phyloP scores from a whole-genome alignment of 1,139 yeast species.

The Pichia norvegensis region DNA sequence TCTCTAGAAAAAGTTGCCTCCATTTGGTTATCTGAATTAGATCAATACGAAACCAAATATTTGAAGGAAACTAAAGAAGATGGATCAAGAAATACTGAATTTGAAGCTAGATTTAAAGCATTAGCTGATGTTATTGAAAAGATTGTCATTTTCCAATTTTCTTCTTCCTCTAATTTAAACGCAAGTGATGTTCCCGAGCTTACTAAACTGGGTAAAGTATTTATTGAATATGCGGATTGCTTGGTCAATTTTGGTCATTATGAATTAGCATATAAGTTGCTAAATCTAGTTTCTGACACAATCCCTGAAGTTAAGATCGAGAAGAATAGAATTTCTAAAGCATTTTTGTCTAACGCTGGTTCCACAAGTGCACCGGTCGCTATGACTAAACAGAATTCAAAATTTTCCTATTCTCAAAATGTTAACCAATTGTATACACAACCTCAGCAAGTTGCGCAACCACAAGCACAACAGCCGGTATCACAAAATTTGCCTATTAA shows the following conservation, averaged over 20 bases:
- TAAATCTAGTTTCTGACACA: slow-evolving; percentile 61
- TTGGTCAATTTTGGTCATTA: slow-evolving; percentile 80
- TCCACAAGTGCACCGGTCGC: slow-evolving; percentile 3
- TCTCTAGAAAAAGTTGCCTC: slow-evolving; percentile 71
- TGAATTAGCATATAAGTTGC: slow-evolving; percentile 67
- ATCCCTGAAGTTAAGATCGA: slow-evolving; percentile 55
- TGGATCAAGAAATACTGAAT: slow-evolving; percentile 44
- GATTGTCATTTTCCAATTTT: slow-evolving; percentile 64
- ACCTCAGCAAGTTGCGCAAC: background rate
- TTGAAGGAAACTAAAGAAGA: slow-evolving; percentile 26
- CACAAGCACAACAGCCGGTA: slow-evolving; percentile 2
- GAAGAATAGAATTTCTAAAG: slow-evolving; percentile 70
- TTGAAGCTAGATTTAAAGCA: slow-evolving; percentile 80
- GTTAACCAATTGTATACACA: background rate
- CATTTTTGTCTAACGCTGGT: slow-evolving; percentile 29
- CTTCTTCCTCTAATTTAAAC: slow-evolving; percentile 30
- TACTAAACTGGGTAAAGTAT: slow-evolving; percentile 47
- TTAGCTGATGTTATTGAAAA: slow-evolving; percentile 79
- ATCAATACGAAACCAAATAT: slow-evolving; percentile 46
- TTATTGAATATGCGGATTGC: slow-evolving; percentile 71
- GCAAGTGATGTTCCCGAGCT: slow-evolving; percentile 33
- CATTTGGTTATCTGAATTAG: slow-evolving; percentile 79
- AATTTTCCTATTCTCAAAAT: background rate
- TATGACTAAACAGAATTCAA: background rate
- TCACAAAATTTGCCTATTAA: background rate